Evolutionary conservation across 2,329 filamentous ascomycete genomes (phyloP), one percentile per base, ranked within the genome.

Genomic region (Orbilia oligospora): DNA sequence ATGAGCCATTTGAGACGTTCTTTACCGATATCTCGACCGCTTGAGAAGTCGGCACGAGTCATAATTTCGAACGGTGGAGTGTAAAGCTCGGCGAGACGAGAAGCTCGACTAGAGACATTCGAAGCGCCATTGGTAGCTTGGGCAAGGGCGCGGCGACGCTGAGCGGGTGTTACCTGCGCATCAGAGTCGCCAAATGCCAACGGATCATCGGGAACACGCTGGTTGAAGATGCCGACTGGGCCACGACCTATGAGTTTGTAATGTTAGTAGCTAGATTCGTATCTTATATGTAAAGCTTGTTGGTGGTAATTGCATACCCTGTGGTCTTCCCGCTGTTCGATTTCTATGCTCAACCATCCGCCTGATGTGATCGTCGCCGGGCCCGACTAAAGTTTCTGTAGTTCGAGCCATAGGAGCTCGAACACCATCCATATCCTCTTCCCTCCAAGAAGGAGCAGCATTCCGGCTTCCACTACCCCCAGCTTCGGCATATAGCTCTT

Each of bases 21-120:
- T 83, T 96, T 97, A 77, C 95, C 96, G 81, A 94, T 88, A 16
- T 94, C 89, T 68, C 96, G 90, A 14, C 93, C 96, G 73, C 91
- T 88, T 80, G 97, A 93, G 91, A 93, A 97, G n/a, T 90, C 86
- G 36, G 93, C 85, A 38, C 89, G 89, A 22, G 90, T 90, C 87
- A 99, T 97, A 51, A 99, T 86, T 44, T 97, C 93, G 84, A 94
- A 96, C 0, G 96, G 96, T 1, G 96, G 96, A 46, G 94, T 89
- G 85, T 97, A 99, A 79, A 99, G 89, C 83, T 98, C 93, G 44
- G 95, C 94, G 3, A 99, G 90, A 82, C 93, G 90, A 80, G 88
- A 91, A 9, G 91, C 90, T 83, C 96, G 94, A 48, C 88, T 87
- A 5, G 90, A 91, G 80, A 88, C 82, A 81, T 91, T 89, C 24